Evolutionary conservation across 2,329 filamentous ascomycete species (phyloP), one percentile per base, ranked within the genome.

Genomic region (Aspergillus sp.): DNA sequence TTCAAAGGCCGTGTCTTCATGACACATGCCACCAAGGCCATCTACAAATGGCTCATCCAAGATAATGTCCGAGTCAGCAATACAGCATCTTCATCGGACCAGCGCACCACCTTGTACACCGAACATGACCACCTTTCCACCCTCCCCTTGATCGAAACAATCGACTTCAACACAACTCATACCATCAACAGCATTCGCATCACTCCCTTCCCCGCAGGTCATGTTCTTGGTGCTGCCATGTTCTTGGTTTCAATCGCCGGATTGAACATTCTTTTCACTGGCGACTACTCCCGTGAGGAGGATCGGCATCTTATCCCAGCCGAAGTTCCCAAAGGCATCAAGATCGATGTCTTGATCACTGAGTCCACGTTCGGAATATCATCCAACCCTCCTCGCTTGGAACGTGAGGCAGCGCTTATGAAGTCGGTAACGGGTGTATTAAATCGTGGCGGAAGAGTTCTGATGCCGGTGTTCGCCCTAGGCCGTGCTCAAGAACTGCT

Each of bases 11-110:
- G 90, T 19, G 91, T 97, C 48, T 97, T 96, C 73, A 98, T 97
- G 91, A 98, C 93, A 40, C 93, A 98, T 73, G 90, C 93, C 2
- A 98, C 93, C 37, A 97, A 98, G 68, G 93, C 93, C 57, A 98
- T 98, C 65, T 98, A 98, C 79, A 97, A 97, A 71, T 97, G 93
- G 91, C 82, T 97, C 40, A 96, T 97, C 50, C 90, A 95, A 67
- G 93, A 98, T 69, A 95, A 90, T 54, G 88, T 98, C 36, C 85
- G 93, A 46, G 90, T 98, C 28, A 87, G 59, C 78, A 93, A 75
- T 76, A 88, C 61, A 29, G 74, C 77, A 2, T 80, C 77, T 39
- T 80, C 78, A 5, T 79, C 79, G 3, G 78, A 82, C 56, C 78
- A 81, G 50, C 74, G 79, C 52, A 79, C 79, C 26, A 76, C 80